Evolutionary conservation across 2,329 filamentous ascomycete genomes (phyloP).

Genomic region (Pseudophaeomoniella oleicola): DNA sequence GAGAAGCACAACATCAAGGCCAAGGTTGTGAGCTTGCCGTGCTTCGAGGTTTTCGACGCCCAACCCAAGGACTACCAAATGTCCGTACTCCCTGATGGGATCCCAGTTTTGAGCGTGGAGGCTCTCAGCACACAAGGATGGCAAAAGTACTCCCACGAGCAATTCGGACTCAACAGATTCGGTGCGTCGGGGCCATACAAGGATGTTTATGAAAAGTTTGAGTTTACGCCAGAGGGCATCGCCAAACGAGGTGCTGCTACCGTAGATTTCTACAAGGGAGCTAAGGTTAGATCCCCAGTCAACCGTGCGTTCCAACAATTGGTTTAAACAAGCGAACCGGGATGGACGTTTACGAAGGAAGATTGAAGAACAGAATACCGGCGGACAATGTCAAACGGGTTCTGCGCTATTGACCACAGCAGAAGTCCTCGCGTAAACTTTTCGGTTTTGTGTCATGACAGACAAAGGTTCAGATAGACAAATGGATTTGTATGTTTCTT

Average conservation of each 20-base stretch:
- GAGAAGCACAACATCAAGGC: slow-evolving; percentile 78
- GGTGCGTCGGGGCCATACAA: slow-evolving; percentile 95
- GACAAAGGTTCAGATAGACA: no score
- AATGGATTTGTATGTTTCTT: no score
- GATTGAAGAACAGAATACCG: no score
- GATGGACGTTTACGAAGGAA: no score
- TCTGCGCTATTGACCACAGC: no score
- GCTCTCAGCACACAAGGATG: slow-evolving; percentile 95
- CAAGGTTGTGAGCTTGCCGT: slow-evolving; percentile 89
- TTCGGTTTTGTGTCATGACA: no score
- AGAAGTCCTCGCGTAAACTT: no score
- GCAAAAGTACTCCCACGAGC: slow-evolving; percentile 98
- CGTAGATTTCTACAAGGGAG: slow-evolving; percentile 93
- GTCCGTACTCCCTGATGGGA: slow-evolving; percentile 81
- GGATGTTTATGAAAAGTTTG: slow-evolving; percentile 99
- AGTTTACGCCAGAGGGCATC: slow-evolving; percentile 95
- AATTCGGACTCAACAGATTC: slow-evolving; percentile 98
- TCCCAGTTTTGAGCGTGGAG: slow-evolving; percentile 86
- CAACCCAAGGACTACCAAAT: slow-evolving; percentile 93
- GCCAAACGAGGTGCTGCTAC: slow-evolving; percentile 87
- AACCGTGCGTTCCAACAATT: slow-evolving; percentile 98
- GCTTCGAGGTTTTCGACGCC: slow-evolving; percentile 90
- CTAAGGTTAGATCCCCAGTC: slow-evolving; percentile 83
- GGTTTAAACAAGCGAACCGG: slow-evolving; percentile 61
- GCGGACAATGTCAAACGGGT: no score